phyloP scores from a whole-genome alignment of 2,329 filamentous ascomycete genomes.

The Aspergillus sp. region DNA sequence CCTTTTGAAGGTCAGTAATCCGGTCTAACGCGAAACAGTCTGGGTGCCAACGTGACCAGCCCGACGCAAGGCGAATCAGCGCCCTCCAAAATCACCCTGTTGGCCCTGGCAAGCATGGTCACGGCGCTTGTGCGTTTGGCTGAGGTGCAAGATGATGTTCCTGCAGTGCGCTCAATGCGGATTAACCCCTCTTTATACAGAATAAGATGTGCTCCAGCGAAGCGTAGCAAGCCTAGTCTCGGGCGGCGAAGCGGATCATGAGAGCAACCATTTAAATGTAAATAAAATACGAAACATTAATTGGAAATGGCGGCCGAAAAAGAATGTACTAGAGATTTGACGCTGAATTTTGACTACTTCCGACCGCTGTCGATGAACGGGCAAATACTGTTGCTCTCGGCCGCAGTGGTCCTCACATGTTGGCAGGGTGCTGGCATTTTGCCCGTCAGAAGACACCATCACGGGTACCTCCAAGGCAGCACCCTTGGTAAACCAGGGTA shows the following conservation, averaged over 20 bases:
- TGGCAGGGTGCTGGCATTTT: not conserved
- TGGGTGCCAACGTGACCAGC: slow-evolving; percentile 39
- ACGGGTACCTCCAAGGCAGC: not conserved
- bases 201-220: not conserved
- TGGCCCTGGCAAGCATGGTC: slow-evolving; percentile 3
- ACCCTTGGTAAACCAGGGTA: not conserved
- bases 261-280: not conserved
- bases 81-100: slow-evolving; percentile 10
- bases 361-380: not conserved
- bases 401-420: slow-evolving; percentile 9
- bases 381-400: not conserved
- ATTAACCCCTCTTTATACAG: slow-evolving; percentile 1
- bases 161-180: slow-evolving; percentile 5
- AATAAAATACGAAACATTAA: not conserved
- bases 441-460: slow-evolving; percentile 14
- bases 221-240: not conserved
- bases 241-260: not conserved
- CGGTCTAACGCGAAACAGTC: slow-evolving; percentile 40
- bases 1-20: slow-evolving; percentile 43
- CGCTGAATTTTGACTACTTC: not conserved
- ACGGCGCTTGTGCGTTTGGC: not conserved
- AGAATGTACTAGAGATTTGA: not conserved
- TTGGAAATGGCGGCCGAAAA: not conserved
- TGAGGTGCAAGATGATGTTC: slow-evolving; percentile 7
- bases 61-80: slow-evolving; percentile 17